These are phyloP conservation scores for Trichoderma lentiforme DNA, from an alignment of 2,329 filamentous ascomycete species.

Conservation along the genomic window DNA sequence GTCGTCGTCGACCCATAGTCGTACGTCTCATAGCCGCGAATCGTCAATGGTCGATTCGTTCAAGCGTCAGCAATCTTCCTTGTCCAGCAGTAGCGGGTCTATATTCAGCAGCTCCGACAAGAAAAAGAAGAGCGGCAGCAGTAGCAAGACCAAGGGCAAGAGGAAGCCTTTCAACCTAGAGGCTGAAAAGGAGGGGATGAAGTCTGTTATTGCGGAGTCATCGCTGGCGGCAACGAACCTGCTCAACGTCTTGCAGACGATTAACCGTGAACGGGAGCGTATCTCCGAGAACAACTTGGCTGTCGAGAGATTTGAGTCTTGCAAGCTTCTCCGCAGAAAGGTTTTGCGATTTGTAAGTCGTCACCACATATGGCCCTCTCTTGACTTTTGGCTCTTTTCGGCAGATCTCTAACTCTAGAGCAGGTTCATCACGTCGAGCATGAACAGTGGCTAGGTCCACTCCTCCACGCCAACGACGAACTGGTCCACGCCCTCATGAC, in stretches of 20 bases:
- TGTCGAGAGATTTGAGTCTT: slow-evolving; percentile 74
- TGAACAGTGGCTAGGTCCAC: slow-evolving; percentile 85
- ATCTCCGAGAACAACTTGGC: slow-evolving; percentile 81
- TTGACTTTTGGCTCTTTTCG: background rate
- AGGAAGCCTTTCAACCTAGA: slow-evolving; percentile 74
- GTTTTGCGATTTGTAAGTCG: slow-evolving; percentile 73
- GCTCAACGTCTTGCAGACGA: slow-evolving; percentile 78
- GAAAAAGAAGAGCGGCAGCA: slow-evolving; percentile 46
- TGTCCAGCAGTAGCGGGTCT: slow-evolving; percentile 33
- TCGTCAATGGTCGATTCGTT: slow-evolving; percentile 13
- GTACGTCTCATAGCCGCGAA: slow-evolving; percentile 24
- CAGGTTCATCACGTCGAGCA: slow-evolving; percentile 85
- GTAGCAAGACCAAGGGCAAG: slow-evolving; percentile 45
- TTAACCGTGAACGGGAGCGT: slow-evolving; percentile 84
- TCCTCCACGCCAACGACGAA: slow-evolving; percentile 93
- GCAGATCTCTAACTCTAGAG: background rate
- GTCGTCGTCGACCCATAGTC: slow-evolving; percentile 19
- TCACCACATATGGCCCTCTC: background rate
- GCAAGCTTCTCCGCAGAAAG: slow-evolving; percentile 79
- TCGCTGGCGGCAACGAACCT: slow-evolving; percentile 91
- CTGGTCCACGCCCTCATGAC: slow-evolving; percentile 91
- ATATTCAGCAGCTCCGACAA: slow-evolving; percentile 48
- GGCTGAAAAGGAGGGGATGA: slow-evolving; percentile 81
- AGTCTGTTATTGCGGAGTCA: slow-evolving; percentile 82
- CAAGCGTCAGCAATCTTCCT: background rate